Evolutionary conservation across 495 filamentous ascomycete genomes (phyloP).

Genomic region (Neurospora africana): DNA sequence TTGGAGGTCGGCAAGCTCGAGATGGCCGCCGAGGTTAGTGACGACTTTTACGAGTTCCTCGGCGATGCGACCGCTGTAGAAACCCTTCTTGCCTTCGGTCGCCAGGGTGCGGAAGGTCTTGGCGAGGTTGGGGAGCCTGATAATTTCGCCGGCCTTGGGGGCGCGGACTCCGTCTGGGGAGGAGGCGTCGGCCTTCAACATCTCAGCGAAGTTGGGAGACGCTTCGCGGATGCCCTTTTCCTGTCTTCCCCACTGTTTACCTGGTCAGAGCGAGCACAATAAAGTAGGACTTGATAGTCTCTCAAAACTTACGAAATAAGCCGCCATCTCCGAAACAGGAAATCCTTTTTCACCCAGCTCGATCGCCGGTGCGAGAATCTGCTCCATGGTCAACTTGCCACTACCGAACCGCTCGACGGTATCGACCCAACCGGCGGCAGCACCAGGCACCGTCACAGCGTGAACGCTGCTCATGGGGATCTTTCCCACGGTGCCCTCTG

Average conservation of each 20-base stretch:
- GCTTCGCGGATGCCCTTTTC: conserved; percentile 53
- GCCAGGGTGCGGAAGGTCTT: conserved; percentile 73
- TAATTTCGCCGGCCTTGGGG: conserved; percentile 74
- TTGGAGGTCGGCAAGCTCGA: conserved; percentile 70
- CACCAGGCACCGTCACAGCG: conserved; percentile 77
- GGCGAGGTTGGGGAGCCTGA: conserved; percentile 75
- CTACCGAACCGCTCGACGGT: conserved; percentile 86
- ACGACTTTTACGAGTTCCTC: conserved; percentile 69
- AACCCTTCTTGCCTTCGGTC: conserved; percentile 74
- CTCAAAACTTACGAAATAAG: conserved; percentile 49
- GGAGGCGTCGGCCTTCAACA: conserved; percentile 64
- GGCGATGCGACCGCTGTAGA: conserved; percentile 79
- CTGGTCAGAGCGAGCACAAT: neutral
- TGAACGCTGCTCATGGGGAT: conserved; percentile 74
- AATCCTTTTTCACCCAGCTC: conserved; percentile 82
- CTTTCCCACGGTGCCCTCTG: conserved; percentile 45
- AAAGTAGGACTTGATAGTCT: neutral
- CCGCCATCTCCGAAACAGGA: conserved; percentile 72
- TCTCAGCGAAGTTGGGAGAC: conserved; percentile 74
- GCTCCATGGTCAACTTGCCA: conserved; percentile 64
- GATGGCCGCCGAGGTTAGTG: conserved; percentile 61
- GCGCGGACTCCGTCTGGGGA: conserved; percentile 54
- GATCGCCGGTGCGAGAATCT: conserved; percentile 77
- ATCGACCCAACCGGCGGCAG: conserved; percentile 91
- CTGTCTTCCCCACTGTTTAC: conserved; percentile 51